Evolutionary conservation across 2,329 filamentous ascomycete genomes (phyloP), one percentile per base, ranked within the genome.

Genomic region (Cercospora sp.): DNA sequence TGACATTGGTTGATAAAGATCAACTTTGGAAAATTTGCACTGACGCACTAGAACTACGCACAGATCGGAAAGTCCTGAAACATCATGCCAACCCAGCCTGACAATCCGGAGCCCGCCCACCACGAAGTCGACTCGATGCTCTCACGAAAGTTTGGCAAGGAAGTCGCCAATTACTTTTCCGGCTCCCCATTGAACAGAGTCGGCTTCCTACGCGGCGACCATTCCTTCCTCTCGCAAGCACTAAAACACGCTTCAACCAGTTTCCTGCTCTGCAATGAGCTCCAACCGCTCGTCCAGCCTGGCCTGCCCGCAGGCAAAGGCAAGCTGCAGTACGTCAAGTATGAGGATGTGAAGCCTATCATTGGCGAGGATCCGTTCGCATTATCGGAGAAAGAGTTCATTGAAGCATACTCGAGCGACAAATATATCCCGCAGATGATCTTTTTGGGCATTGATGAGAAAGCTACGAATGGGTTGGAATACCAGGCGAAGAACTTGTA

Each of bases 401-500:
- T 96, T 68, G 87, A 87, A 75, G 82, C 85, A 33, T 97, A 89
- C 79, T 90, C 97, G 80, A 96, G 92, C 31, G 82, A 84, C 4
- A 82, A 86, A 64, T 87, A 87, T 16, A 80, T 83, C 20, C 90
- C 93, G 3, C 86, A 92, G 70, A 83, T 97, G 62, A 84, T 98
- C 63, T 97, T 98, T 77, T 82, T 98, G 30, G 94, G 94, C 0
- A 80, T 97, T 59, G 89, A 96, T 72, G 93, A 96, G 77, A 80
- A 79, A 59, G 79, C 79, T 28, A 82, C 82, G 60, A 79, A 84
- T 31, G 85, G 82, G 0, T 86, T 91, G 62, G 76, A 83, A 67
- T 90, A 90, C 75, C 89, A 88, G 68, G 87, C 88, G 59, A 83
- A 84, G 63, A 88, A 89, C 63, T 81, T 82, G 26, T 96, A 96